Evolutionary conservation across 805 yeast genomes (phyloP), one percentile per base, ranked within the genome.

Genomic region (Wickerhamiella spandovensis): DNA sequence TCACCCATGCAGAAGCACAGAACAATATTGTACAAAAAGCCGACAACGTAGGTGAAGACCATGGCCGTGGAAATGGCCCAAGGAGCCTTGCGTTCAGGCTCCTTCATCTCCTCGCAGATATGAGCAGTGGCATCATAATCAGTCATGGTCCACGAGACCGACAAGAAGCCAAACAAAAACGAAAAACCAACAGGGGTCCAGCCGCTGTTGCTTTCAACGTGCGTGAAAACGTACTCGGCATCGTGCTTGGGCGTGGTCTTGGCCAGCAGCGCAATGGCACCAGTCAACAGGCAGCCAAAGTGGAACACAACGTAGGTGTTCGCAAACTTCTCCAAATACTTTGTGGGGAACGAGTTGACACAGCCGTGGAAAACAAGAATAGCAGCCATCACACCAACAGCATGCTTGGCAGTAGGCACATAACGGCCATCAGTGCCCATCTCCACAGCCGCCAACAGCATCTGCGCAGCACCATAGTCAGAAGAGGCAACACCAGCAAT

Each of bases 91-190:
- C 65, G 67, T 13, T 75, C 75, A 18, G 84, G 82, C 52, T 73
- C 69, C 50, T 70, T 67, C 51, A 77, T 73, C 59, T 82, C 88
- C 65, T 81, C 89, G n/a, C 84, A 72, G 53, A 82, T 67, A 59
- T 82, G 87, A 68, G 81, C 82, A 0, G 87, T 84, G 21, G 84
- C 77, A 61, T 82, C 87, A 60, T 79, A 82, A 22, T 86, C 87
- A 44, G 82, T 74, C 85, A 82, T 80, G 38, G 82, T 77, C 68
- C 68, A 65, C 51, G 62, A 60, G n/a, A 64, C 64, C 17, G 68
- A 58, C 41, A 65, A 50, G 56, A 65, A 64, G 79, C 79, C 58
- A 77, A 74, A 74, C 58, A 77, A 60, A 60, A 77, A 77, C 3
- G 80, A 72, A 75, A 79, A 77, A 3, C 81, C 82, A 45, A 68